Conservation (phyloP, 2,329 filamentous ascomycete genomes). For the Calonectria hongkongensis region DNA sequence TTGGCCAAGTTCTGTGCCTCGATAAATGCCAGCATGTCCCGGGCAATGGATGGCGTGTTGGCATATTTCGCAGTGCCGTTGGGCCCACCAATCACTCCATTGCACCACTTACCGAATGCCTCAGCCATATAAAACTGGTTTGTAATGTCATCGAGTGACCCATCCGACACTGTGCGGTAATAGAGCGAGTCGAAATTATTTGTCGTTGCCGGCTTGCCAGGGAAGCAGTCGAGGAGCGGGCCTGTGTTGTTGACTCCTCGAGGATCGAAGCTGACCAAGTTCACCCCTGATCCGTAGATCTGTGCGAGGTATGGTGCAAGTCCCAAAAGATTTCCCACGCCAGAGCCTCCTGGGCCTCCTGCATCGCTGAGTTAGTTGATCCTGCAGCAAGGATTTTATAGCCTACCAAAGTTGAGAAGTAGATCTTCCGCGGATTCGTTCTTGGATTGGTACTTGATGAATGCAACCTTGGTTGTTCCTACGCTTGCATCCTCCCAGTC, state of each 20-base stretch:
- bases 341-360: constrained; percentile 13
- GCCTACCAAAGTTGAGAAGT: background rate
- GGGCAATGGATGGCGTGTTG: constrained; percentile 66
- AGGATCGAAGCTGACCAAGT: constrained; percentile 59
- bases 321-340: background rate
- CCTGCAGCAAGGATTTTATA: background rate
- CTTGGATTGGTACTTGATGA: background rate
- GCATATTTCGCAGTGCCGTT: constrained; percentile 58
- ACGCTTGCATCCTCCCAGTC: background rate
- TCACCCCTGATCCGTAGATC: constrained; percentile 10
- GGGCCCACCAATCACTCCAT: constrained; percentile 44
- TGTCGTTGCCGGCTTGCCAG: background rate
- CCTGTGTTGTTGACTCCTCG: constrained; percentile 64
- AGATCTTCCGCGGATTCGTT: constrained; percentile 6
- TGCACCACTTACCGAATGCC: constrained; percentile 50
- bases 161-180: constrained; percentile 40
- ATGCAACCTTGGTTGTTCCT: constrained; percentile 8
- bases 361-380: background rate
- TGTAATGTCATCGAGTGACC: constrained; percentile 17
- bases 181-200: constrained; percentile 35
- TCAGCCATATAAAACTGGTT: constrained; percentile 17
- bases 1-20: constrained; percentile 64
- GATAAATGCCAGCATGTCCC: constrained; percentile 69
- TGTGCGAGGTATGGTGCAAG: background rate
- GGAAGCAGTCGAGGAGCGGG: constrained; percentile 44